Base-by-base conservation (phyloP, 805 yeast species). In the Nakazawaea wyomingensis region DNA sequence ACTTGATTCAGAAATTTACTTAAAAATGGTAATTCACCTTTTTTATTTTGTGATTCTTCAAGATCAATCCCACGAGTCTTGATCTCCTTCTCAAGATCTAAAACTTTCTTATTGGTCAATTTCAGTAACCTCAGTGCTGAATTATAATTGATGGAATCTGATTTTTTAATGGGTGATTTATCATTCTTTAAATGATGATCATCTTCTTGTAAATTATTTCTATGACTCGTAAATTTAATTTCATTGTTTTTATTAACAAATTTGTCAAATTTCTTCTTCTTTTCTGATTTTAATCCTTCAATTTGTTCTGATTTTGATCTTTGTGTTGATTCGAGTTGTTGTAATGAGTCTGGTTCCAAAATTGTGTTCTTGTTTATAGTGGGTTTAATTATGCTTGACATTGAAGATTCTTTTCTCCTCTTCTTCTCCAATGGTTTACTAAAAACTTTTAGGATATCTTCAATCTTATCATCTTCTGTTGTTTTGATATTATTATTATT, bases 41-140 rank as follows among this genome's bases (percentile, higher is more conserved):
- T 14, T 4, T 11, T 14, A 33, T 33, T 16, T 14, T 32, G 16
- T 8, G 27, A 8, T 11, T 24, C 27, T 24, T 20, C 17, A 6
- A 14, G 20, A 24, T 39, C 27, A 21, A 41, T 27, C n/a, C 39
- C 14, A 13, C 44, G 18, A 11, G 39, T 17, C 26, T 35, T 35
- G 26, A 41, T 41, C 31, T 41, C 39, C 20, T 34, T 38, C 27
- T 37, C 43, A 11, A 37, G 38, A n/a, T 19, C 21, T 18, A 34
- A 11, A 6, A 16, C 14, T 13, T 35, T 38, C 29, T 37, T 36
- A 18, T 34, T 33, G 4, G 33, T 34, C 24, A 34, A 16, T n/a
- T 29, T 14, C 40, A 34, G 42, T 18, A 24, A 19, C 24, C 32
- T 37, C 21, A 22, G 1, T 8, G 39, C 44, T 11, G 44, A 40